phyloP scores from a whole-genome alignment of 352 stramenopile genomes.

The Aphanomyces invadans region DNA sequence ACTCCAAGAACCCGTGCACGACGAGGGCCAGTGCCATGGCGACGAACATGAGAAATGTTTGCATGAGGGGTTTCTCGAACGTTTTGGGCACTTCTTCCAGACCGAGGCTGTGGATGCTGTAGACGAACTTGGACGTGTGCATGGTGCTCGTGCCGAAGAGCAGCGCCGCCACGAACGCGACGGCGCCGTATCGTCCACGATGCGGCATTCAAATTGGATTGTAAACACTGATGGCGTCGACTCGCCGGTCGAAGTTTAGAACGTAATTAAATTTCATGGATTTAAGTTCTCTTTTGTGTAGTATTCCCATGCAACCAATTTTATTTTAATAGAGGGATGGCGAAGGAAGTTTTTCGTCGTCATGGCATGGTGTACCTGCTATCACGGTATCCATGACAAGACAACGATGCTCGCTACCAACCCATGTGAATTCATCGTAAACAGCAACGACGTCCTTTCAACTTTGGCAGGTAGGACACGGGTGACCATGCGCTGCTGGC shows the following conservation, averaged over 20 bases:
- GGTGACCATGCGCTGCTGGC: too few relatives aligned
- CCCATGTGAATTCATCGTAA: too few relatives aligned
- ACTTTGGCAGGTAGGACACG: too few relatives aligned
- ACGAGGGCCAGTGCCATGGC: slow-evolving; percentile 38
- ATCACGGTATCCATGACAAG: too few relatives aligned
- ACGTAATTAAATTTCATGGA: not conserved
- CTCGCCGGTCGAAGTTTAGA: not conserved
- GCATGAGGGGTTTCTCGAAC: slow-evolving; percentile 63
- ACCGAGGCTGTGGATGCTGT: slow-evolving; percentile 41
- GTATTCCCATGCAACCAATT: not conserved
- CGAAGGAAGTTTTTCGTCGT: not conserved
- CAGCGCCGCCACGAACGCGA: slow-evolving; percentile 15
- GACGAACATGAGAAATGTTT: slow-evolving; percentile 78
- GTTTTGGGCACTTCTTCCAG: slow-evolving; percentile 35
- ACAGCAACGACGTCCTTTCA: too few relatives aligned
- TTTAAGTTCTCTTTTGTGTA: not conserved
- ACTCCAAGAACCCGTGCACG: not conserved
- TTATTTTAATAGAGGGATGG: not conserved
- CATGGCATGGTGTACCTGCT: too few relatives aligned
- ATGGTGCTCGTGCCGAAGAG: slow-evolving; percentile 20
- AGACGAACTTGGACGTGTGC: slow-evolving; percentile 35
- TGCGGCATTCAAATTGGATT: not conserved
- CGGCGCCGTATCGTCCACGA: not conserved
- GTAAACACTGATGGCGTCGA: not conserved
- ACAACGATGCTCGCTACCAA: too few relatives aligned